Conservation (phyloP, 1,139 yeast species). For the Pichia sp. region DNA sequence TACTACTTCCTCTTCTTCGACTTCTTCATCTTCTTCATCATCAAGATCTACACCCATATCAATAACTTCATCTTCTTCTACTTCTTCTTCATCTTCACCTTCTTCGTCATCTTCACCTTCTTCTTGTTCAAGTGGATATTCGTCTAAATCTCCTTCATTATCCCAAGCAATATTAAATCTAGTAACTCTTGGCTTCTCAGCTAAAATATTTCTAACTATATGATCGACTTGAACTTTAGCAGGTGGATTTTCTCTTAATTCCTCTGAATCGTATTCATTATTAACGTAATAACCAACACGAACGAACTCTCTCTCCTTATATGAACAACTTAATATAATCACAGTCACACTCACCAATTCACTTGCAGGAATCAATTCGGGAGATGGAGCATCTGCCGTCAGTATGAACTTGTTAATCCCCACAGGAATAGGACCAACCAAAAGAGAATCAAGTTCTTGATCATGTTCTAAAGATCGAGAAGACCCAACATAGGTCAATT, state of each 20-base stretch:
- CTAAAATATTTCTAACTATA: conserved; percentile 87
- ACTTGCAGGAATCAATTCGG: conserved; percentile 91
- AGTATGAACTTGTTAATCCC: conserved; percentile 91
- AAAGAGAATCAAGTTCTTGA: conserved; percentile 88
- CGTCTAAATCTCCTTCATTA: conserved; percentile 55
- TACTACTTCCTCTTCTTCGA: conserved; percentile 8
- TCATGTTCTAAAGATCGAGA: conserved; percentile 91
- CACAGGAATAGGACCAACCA: conserved; percentile 97
- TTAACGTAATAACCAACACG: conserved; percentile 96
- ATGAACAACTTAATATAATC: conserved; percentile 83
- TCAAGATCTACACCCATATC: conserved; percentile 32
- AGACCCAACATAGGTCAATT: conserved; percentile 91
- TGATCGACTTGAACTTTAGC: conserved; percentile 89
- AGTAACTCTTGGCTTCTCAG: conserved; percentile 97
- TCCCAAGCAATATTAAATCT: conserved; percentile 96
- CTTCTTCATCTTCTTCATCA: conserved; percentile 32
- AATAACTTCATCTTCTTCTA: conserved; percentile 33
- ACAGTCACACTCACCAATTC: conserved; percentile 95
- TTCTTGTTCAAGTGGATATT: conserved; percentile 68
- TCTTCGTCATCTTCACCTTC: conserved; percentile 33
- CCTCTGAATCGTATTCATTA: conserved; percentile 92
- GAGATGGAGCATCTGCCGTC: conserved; percentile 94
- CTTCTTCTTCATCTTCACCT: conserved; percentile 31
- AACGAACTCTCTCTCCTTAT: conserved; percentile 90
- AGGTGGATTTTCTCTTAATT: conserved; percentile 89